phyloP scores from a whole-genome alignment of 495 filamentous ascomycete species.

The Penicillium dipodomyicola region DNA sequence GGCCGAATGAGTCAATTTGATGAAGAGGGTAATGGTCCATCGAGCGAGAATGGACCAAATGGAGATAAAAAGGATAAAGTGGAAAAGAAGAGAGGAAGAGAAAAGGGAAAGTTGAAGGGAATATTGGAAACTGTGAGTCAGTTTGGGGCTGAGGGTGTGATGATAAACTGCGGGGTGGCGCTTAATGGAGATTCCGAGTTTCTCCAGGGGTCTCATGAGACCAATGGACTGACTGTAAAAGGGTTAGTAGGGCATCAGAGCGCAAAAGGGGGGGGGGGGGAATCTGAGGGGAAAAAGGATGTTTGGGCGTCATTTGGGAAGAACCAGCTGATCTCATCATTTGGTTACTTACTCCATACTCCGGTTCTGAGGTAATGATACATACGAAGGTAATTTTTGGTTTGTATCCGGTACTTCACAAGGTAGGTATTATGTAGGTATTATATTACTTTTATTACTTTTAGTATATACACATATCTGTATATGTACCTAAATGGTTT shows the following conservation, averaged over 20 bases:
- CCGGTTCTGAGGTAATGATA: no score
- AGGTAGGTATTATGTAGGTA: neutral
- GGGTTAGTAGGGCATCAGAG: constrained; percentile 6
- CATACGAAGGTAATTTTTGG: no score
- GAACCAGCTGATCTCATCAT: constrained; percentile 13
- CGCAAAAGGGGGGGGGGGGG: neutral
- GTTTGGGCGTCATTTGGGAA: constrained; percentile 7
- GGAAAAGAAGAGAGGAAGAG: neutral
- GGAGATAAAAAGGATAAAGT: neutral
- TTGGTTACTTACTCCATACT: neutral
- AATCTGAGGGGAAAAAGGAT: neutral
- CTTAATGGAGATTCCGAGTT: constrained; percentile 6
- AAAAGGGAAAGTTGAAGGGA: neutral
- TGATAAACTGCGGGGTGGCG: constrained; percentile 20
- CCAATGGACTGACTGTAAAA: constrained; percentile 6
- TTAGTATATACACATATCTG: no score
- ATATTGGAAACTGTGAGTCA: constrained; percentile 5
- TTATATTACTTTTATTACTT: no score
- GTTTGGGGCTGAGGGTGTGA: constrained; percentile 8
- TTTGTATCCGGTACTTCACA: neutral
- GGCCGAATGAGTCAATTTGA: constrained; percentile 10
- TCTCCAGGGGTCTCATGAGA: constrained; percentile 10
- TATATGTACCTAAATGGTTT: neutral
- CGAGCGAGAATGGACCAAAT: neutral
- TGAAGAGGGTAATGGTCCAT: neutral